Base-by-base conservation (phyloP, 768 basidiomycete species). In the Neoboletus subvelutipes region DNA sequence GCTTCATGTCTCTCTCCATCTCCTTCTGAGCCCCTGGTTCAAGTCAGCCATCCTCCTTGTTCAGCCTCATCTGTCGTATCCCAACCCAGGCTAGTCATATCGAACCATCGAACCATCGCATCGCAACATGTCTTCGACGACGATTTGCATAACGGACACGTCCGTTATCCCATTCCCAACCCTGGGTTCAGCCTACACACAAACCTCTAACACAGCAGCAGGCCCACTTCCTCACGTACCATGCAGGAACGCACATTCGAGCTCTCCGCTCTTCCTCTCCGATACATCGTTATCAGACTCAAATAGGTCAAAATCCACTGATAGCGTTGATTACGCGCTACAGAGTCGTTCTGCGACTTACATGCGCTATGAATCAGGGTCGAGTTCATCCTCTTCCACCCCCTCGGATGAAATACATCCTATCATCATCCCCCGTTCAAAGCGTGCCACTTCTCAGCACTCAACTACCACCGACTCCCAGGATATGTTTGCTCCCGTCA, bases 181-280 rank as follows among this genome's bases (percentile, higher is more conserved):
- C 24, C 54, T 68, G 51, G 66, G 29, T 48, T 63, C 60, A 42
- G 50, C 55, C 57, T 66, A 68, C 53, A 64, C 66, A 46, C 73
- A 73, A 46, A 67, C 73, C 56, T 73, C 82, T 41, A 88, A 85
- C 69, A 71, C 77, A 31, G 84, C 87, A 33, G 79, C 82, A 3
- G 74, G 75, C 9, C 80, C 86, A 53, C 79, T 88, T n/a, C 86
- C 87, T 17, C 75, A 80, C 50, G 77, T 88, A 51, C 85, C 88
- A 37, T 80, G 85, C 52, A 76, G 86, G 47, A 68, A 66, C 36
- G 66, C 64, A 45, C 59, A 50, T 46, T 50, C 62, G 45, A 60
- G 7, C 24, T 48, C 56, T 20, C 42, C 29, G 6, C 42, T 57
- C 15, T 36, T 62, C 20, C 53, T 54, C 17, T 67, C 67, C 13